Conservation (phyloP, 2,329 filamentous ascomycete genomes). For the Neofusicoccum parvum region DNA sequence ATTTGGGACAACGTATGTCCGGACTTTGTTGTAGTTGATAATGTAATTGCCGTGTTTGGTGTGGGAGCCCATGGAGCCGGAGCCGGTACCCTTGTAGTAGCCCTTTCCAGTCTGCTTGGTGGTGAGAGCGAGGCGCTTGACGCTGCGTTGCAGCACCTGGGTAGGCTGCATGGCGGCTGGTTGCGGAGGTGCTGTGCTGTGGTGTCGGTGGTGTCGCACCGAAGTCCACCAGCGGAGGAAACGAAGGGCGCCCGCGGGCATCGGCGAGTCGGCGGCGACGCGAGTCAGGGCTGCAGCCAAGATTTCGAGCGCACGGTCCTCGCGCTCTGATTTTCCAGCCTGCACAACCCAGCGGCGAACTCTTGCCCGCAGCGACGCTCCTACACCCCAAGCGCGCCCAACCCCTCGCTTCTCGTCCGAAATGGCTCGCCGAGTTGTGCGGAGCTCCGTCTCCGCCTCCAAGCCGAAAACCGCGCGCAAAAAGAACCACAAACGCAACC, state of each 20-base stretch:
- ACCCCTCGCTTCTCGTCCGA: conserved; percentile 22
- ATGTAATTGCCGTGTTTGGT: conserved; percentile 81
- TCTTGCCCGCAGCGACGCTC: not conserved
- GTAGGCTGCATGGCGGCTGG: conserved; percentile 65
- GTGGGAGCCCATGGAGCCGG: conserved; percentile 83
- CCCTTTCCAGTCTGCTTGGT: conserved; percentile 92
- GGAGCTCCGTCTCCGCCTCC: conserved; percentile 37
- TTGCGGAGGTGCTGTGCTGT: not conserved
- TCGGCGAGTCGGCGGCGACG: conserved; percentile 9
- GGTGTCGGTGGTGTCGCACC: not conserved
- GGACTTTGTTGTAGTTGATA: conserved; percentile 84
- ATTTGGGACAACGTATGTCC: conserved; percentile 82
- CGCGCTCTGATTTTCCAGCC: conserved; percentile 14
- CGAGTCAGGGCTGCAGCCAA: not conserved
- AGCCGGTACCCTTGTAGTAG: conserved; percentile 95
- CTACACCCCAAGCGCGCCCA: not conserved
- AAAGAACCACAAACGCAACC: conserved; percentile 55
- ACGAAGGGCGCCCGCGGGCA: not conserved
- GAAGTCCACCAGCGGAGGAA: not conserved
- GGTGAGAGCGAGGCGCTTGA: conserved; percentile 78
- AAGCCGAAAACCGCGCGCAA: conserved; percentile 37
- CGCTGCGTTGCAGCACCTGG: conserved; percentile 64
- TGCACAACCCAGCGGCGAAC: not conserved
- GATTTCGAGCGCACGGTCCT: conserved; percentile 9
- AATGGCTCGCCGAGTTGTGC: conserved; percentile 51